Conservation (phyloP, 2,329 filamentous ascomycete genomes). For the Aspergillus oerlinghausenensis region DNA sequence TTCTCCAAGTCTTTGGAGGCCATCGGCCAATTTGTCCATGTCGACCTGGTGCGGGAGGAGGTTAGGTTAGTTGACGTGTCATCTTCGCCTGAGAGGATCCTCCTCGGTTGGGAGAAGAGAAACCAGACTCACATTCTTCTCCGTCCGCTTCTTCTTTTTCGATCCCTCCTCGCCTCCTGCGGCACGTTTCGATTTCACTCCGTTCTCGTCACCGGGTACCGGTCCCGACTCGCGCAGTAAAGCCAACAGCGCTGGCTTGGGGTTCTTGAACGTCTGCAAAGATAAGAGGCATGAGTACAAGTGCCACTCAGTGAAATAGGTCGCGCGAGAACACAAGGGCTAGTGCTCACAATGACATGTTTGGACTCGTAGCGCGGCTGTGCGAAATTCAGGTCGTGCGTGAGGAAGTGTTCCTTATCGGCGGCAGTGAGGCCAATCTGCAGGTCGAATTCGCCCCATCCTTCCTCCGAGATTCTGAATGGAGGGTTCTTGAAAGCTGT, state of each 20-base stretch:
- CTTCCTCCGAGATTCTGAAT: slow-evolving; percentile 86
- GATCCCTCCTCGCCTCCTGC: slow-evolving; percentile 53
- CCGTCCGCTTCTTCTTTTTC: slow-evolving; percentile 72
- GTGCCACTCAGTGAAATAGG: not conserved
- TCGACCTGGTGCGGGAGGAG: slow-evolving; percentile 53
- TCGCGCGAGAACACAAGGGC: not conserved
- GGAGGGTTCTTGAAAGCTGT: slow-evolving; percentile 76
- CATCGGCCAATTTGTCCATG: slow-evolving; percentile 95
- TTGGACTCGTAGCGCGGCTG: slow-evolving; percentile 75
- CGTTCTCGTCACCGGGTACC: slow-evolving; percentile 68
- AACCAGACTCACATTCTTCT: slow-evolving; percentile 49
- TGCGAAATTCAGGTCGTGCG: slow-evolving; percentile 90
- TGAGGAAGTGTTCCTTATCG: slow-evolving; percentile 79
- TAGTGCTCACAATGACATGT: slow-evolving; percentile 61
- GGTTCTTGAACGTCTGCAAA: slow-evolving; percentile 76
- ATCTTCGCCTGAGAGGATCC: not conserved
- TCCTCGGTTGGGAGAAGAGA: not conserved
- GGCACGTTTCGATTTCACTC: slow-evolving; percentile 58
- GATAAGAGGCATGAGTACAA: not conserved
- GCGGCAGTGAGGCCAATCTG: slow-evolving; percentile 74
- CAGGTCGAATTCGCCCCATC: slow-evolving; percentile 99
- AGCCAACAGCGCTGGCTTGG: slow-evolving; percentile 76
- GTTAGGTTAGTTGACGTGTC: not conserved
- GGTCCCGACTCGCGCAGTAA: slow-evolving; percentile 78
- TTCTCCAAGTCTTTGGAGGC: slow-evolving; percentile 80